These are phyloP conservation scores for Entophlyctis helioformis DNA, from an alignment of 192 early-diverging fungal genomes.

Conservation along the genomic window DNA sequence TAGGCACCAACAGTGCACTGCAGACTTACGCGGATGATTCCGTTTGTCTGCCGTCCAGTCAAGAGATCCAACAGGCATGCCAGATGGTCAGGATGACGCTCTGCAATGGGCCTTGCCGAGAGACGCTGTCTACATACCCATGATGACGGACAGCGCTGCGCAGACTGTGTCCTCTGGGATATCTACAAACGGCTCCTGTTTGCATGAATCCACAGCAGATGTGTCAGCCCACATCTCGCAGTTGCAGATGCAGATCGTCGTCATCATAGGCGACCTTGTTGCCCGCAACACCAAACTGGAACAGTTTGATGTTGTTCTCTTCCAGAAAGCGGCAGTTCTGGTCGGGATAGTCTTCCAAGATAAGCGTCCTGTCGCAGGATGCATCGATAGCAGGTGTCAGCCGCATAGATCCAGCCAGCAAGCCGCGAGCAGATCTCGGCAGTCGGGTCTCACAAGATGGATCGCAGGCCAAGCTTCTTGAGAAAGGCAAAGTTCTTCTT, in stretches of 20 bases:
- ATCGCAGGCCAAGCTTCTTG: slow-evolving; percentile 76
- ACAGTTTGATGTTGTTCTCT: slow-evolving; percentile 71
- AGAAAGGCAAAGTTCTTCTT: slow-evolving; percentile 92
- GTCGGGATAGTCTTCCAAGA: slow-evolving; percentile 92
- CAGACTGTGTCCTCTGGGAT: slow-evolving; percentile 39
- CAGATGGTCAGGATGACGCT: no score
- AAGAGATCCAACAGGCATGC: no score
- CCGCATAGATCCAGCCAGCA: neutral
- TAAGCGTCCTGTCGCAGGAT: slow-evolving; percentile 56
- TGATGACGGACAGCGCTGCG: slow-evolving; percentile 31
- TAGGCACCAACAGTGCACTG: no score
- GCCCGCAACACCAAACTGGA: slow-evolving; percentile 94
- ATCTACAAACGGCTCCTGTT: slow-evolving; percentile 40
- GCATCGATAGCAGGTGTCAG: no score
- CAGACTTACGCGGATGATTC: slow-evolving; percentile 33
- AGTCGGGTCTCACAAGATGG: slow-evolving; percentile 57
- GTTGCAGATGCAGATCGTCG: no score
- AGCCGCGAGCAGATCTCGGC: neutral
- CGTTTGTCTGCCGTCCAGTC: slow-evolving; percentile 13
- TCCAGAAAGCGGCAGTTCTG: slow-evolving; percentile 87
- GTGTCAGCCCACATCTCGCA: no score
- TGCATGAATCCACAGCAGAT: neutral
- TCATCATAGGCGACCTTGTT: slow-evolving; percentile 62
- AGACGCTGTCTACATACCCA: no score
- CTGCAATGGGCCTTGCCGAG: no score